Conservation (phyloP, 176 grass and related monocot genomes). For the Triticum monococcum region DNA sequence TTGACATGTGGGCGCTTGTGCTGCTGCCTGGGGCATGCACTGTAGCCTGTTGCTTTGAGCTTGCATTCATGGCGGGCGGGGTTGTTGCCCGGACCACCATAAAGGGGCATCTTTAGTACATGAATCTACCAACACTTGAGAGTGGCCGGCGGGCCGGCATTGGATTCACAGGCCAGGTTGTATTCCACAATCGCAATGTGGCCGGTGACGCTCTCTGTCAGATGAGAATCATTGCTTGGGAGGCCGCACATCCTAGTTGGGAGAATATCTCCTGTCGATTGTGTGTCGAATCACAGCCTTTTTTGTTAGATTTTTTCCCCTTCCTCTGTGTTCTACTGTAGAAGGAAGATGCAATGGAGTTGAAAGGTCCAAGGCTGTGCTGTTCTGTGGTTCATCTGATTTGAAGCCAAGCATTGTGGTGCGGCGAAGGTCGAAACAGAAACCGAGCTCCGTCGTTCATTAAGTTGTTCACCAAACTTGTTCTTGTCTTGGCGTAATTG, state of each 20-base stretch:
- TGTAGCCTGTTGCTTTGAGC: constrained; percentile 42
- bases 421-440: background rate
- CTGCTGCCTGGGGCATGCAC: background rate
- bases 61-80: constrained; percentile 52
- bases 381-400: constrained; percentile 19
- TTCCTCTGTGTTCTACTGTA: background rate
- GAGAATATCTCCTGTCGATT: constrained; percentile 1
- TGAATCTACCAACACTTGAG: constrained; percentile 51
- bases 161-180: constrained; percentile 57
- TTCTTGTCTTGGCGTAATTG: background rate
- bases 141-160: constrained; percentile 9
- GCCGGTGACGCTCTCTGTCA: constrained; percentile 38
- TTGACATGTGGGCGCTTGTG: constrained; percentile 41
- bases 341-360: background rate
- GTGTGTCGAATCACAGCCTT: background rate
- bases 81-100: constrained; percentile 38
- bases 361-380: background rate
- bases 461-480: background rate
- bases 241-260: background rate
- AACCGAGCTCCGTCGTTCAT: background rate
- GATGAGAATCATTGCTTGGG: constrained; percentile 45
- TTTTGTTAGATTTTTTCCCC: background rate
- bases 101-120: constrained; percentile 51
- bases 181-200: constrained; percentile 50
- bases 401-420: background rate